These are phyloP conservation scores for Auxenochlorella pyrenoidosa DNA, from an alignment of 139 green algal species.

Conservation along the genomic window DNA sequence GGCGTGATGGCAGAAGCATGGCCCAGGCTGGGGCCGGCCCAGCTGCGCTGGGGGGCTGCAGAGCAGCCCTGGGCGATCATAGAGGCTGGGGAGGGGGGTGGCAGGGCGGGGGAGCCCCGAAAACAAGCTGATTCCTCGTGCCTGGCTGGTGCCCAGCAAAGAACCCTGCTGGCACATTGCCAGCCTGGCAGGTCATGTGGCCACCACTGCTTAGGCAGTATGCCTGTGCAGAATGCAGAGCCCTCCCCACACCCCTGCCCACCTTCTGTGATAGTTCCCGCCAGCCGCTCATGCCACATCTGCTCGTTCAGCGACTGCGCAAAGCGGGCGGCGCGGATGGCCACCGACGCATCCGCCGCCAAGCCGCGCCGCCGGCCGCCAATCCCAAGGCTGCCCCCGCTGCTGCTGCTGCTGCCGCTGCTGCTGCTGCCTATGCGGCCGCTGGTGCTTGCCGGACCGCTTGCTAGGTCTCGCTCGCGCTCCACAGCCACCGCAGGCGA, in stretches of 20 bases:
- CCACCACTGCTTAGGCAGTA: neutral
- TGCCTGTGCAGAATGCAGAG: neutral
- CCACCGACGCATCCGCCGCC: neutral
- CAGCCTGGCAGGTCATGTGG: neutral
- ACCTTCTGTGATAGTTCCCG: neutral
- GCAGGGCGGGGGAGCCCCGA: no score
- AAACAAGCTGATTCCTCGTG: no score
- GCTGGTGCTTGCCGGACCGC: neutral
- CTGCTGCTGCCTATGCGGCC: neutral
- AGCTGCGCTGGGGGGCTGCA: neutral
- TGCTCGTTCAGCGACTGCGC: constrained; percentile 21
- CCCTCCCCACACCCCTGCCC: neutral
- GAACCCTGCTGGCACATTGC: constrained; percentile 1
- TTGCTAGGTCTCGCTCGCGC: neutral
- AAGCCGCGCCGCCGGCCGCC: neutral
- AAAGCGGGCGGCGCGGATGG: constrained; percentile 18
- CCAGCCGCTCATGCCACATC: constrained; percentile 27
- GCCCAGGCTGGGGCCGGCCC: neutral
- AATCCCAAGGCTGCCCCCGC: neutral
- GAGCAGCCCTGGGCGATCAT: neutral
- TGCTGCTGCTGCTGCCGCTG: neutral
- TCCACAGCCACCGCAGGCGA: neutral
- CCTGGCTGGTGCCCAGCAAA: neutral
- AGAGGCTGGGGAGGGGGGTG: neutral
- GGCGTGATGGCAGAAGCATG: neutral